phyloP scores from a whole-genome alignment of 1,284 basidiomycete genomes.

The Schizopora paradoxa region DNA sequence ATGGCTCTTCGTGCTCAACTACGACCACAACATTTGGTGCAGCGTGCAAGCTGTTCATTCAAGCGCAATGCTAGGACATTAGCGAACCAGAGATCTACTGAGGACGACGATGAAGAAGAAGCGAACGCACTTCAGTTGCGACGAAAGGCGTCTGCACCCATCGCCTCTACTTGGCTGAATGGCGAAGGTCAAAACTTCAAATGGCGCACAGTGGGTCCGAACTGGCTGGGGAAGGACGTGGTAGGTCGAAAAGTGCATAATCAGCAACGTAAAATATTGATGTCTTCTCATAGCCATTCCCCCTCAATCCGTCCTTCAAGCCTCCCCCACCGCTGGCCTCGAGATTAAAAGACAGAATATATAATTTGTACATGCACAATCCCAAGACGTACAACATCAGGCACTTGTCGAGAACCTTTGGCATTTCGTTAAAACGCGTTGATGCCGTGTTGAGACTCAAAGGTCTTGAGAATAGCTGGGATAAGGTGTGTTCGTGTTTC shows the following conservation, averaged over 20 bases:
- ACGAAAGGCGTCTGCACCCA: no score
- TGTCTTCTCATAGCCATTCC: constrained; percentile 58
- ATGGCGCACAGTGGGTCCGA: constrained; percentile 6
- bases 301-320: constrained; percentile 73
- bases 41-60: no score
- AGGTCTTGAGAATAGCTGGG: constrained; percentile 64
- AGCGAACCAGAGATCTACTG: no score
- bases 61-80: no score
- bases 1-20: no score
- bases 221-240: constrained; percentile 14
- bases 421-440: constrained; percentile 68
- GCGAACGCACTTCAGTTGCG: no score
- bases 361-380: constrained; percentile 48
- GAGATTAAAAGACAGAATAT: constrained; percentile 47
- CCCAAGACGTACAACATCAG: constrained; percentile 56
- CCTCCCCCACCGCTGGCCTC: constrained; percentile 74
- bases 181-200: constrained; percentile 10
- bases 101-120: no score
- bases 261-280: constrained; percentile 17
- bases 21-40: no score
- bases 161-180: no score
- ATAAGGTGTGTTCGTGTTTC: no score
- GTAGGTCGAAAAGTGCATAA: constrained; percentile 8
- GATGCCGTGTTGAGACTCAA: constrained; percentile 78
- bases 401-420: constrained; percentile 51